These are phyloP conservation scores for Mortierella sp. DNA, from an alignment of 371 early-diverging fungal species.

Conservation along the genomic window DNA sequence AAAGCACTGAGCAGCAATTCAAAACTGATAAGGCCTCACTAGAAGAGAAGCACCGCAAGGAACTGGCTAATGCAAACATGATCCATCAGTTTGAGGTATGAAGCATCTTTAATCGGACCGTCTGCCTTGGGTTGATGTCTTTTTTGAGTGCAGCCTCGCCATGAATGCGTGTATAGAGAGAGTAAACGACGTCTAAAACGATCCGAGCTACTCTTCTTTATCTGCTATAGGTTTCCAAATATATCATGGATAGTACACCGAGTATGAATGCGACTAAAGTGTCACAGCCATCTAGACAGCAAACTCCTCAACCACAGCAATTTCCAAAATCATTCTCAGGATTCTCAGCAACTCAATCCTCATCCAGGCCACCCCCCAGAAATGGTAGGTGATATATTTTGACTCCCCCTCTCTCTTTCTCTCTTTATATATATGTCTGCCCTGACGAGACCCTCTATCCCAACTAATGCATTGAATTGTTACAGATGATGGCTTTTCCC, in stretches of 20 bases:
- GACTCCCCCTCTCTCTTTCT: too few species aligned
- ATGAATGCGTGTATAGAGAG: too few species aligned
- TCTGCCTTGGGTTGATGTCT: neutral
- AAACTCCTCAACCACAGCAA: conserved; percentile 1
- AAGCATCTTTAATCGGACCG: neutral
- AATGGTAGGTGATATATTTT: conserved; percentile 7
- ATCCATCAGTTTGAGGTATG: conserved; percentile 36
- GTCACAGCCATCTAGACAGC: conserved; percentile 7
- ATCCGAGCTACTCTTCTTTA: neutral
- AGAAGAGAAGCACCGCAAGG: conserved; percentile 25
- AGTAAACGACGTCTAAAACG: too few species aligned
- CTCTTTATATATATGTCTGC: too few species aligned
- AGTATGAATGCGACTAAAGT: neutral
- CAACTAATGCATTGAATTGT: too few species aligned
- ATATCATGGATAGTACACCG: conserved; percentile 10
- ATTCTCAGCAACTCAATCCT: conserved; percentile 13
- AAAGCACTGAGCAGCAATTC: neutral
- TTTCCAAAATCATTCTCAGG: conserved; percentile 15
- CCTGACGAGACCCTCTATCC: neutral
- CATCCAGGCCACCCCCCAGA: conserved; percentile 12
- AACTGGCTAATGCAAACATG: conserved; percentile 20
- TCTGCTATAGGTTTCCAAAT: conserved; percentile 8
- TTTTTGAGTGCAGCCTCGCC: too few species aligned
- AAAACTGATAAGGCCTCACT: conserved; percentile 9
- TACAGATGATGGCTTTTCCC: conserved; percentile 10